Evolutionary conservation across 2,329 filamentous ascomycete species (phyloP).

Genomic region (Talaromyces pinophilus): DNA sequence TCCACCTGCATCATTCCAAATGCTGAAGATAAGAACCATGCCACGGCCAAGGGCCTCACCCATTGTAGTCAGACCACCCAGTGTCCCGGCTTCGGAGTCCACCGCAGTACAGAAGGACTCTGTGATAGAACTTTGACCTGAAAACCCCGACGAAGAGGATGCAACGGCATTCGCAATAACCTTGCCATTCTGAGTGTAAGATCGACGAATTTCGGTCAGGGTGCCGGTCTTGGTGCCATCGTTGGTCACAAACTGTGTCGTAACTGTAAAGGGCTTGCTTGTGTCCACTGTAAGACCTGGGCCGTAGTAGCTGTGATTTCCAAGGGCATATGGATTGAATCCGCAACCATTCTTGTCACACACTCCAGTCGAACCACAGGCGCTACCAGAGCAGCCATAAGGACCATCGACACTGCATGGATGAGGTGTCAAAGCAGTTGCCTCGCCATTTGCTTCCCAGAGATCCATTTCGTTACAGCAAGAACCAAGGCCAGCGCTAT

Average conservation of each 20-base stretch:
- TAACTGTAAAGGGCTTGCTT: constrained; percentile 61
- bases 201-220: constrained; percentile 62
- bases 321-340: constrained; percentile 69
- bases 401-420: constrained; percentile 49
- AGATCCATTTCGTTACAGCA: constrained; percentile 71
- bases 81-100: constrained; percentile 52
- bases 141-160: constrained; percentile 50
- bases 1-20: constrained; percentile 63
- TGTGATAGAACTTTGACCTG: constrained; percentile 56
- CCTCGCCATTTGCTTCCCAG: constrained; percentile 69
- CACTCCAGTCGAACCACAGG: constrained; percentile 60
- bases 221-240: constrained; percentile 54
- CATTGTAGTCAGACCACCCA: constrained; percentile 60
- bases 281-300: constrained; percentile 56
- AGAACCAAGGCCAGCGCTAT: constrained; percentile 53
- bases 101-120: constrained; percentile 59
- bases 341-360: constrained; percentile 72
- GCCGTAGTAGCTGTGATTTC: constrained; percentile 65
- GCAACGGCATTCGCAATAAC: constrained; percentile 59
- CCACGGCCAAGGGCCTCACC: constrained; percentile 56
- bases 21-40: constrained; percentile 64
- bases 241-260: constrained; percentile 65
- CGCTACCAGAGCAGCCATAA: constrained; percentile 49
- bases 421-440: constrained; percentile 66
- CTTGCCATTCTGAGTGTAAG: constrained; percentile 65